Conservation (phyloP, 1,284 basidiomycete species). For the Amylostereum chailletii region DNA sequence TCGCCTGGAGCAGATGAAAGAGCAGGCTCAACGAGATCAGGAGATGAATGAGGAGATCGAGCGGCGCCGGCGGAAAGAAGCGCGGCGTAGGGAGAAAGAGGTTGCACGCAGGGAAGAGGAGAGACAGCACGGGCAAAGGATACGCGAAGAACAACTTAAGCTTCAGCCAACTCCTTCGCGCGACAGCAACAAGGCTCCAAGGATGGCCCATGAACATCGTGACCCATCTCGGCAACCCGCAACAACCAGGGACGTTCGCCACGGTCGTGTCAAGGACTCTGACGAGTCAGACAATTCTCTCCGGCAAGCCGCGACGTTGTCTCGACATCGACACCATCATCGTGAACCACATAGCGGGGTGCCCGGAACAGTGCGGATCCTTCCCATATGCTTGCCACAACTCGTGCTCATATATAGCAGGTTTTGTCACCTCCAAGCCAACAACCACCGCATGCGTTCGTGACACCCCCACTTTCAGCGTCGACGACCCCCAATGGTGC, state of each 20-base stretch:
- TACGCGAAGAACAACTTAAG: constrained; percentile 5
- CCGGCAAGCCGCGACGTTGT: constrained; percentile 5
- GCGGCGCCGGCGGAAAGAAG: constrained; percentile 8
- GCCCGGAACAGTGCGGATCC: too few relatives aligned
- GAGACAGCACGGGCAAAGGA: constrained; percentile 4
- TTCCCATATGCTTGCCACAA: too few relatives aligned
- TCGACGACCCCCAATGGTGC: too few relatives aligned
- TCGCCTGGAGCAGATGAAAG: constrained; percentile 3
- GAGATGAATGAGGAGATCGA: constrained; percentile 3
- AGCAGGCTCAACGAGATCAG: constrained; percentile 3
- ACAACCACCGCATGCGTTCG: too few relatives aligned
- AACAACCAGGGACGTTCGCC: constrained; percentile 8
- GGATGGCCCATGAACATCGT: too few relatives aligned
- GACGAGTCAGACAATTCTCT: constrained; percentile 15
- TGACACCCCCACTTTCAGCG: too few relatives aligned
- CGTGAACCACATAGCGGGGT: not conserved
- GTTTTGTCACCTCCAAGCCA: too few relatives aligned
- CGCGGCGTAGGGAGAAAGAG: constrained; percentile 9
- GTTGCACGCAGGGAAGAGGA: constrained; percentile 8
- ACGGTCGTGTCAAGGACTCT: constrained; percentile 12
- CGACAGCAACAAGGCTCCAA: too few relatives aligned
- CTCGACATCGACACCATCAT: constrained; percentile 8
- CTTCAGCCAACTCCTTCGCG: too few relatives aligned
- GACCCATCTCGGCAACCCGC: not conserved
- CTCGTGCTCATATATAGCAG: too few relatives aligned